Evolutionary conservation across 306 rosid genomes (phyloP).

Genomic region (Begonia masoniana): DNA sequence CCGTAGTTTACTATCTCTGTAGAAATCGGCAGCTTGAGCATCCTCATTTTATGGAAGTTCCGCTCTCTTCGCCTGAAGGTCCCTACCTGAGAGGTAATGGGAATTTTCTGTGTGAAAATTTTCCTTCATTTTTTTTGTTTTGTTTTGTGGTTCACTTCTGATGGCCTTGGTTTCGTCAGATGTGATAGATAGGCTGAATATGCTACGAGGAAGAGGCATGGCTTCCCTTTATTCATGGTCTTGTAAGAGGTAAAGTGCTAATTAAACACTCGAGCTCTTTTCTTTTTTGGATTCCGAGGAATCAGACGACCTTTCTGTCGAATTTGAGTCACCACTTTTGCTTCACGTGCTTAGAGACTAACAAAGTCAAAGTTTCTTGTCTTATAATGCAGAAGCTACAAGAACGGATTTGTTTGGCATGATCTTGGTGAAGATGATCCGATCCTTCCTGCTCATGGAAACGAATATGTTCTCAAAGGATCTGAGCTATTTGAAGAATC

Average conservation of each 20-base stretch:
- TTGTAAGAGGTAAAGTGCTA: constrained; percentile 51
- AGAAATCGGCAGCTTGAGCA: constrained; percentile 85
- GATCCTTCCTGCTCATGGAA: constrained; percentile 75
- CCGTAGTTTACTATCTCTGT: constrained; percentile 75
- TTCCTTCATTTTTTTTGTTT: too few relatives aligned
- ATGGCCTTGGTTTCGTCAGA: constrained; percentile 27
- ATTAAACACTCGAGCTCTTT: too few relatives aligned
- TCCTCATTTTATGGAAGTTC: constrained; percentile 96
- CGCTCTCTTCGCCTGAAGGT: constrained; percentile 55
- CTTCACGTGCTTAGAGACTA: too few relatives aligned
- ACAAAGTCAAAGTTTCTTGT: too few relatives aligned
- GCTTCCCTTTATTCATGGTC: constrained; percentile 85
- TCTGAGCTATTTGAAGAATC: constrained; percentile 84
- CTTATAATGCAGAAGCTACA: constrained; percentile 50
- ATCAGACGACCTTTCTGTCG: too few relatives aligned
- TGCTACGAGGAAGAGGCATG: constrained; percentile 89
- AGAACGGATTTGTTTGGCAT: constrained; percentile 93
- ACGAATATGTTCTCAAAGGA: constrained; percentile 87
- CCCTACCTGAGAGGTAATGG: constrained; percentile 61
- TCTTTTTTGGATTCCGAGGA: too few relatives aligned
- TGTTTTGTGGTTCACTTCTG: not conserved
- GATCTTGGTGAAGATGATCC: constrained; percentile 76
- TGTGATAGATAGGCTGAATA: constrained; percentile 64
- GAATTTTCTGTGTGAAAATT: too few relatives aligned
- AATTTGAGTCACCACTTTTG: too few relatives aligned